Base-by-base conservation (phyloP, 345 rosid species). In the Eucalyptus regnans region DNA sequence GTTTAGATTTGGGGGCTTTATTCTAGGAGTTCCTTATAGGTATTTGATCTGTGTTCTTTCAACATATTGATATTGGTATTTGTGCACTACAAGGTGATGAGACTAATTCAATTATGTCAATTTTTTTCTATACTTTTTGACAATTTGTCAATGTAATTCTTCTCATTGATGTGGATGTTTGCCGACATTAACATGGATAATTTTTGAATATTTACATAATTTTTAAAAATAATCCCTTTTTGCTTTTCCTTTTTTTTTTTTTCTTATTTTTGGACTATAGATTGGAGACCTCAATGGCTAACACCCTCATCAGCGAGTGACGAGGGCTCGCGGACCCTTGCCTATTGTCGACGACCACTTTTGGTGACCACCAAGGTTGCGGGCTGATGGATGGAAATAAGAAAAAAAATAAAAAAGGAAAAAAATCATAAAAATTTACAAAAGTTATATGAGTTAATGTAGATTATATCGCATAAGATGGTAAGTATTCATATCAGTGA, bases 401-500 rank as follows among this genome's bases (percentile, higher is more conserved):
- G 3, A 13, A 27, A 3, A 17, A 43, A 43, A 43, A 43, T 6
- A 7, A 1, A 60, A 60, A 23, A 8, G 1, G 0, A 0, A 56
- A 20, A 58, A 4, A 1, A 7, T 33, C 3, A 2, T 52, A 29
- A 62, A 7, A 62, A 1, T 62, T 62, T 2, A 62, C 2, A 13
- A 12, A 62, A 62, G 16, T 29, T 52, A 52, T 18, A 18, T 0
- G 1, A 0, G 25, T 52, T 52, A 52, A 18, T 0, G 10, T 0
- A 0, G 0, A 52, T 7, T 52, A 52, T 52, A 0, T 52, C 1
- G 7, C 10, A 52, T 29, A 29, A 58, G 7, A 58, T 1, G 3
- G 3, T 58, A 52, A 0, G 3, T 0, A 58, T 25, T 27, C n/a
- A 2, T 0, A 5, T 58, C 0, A 11, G 4, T 0, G n/a, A 58